These are phyloP conservation scores for Wallemia mellicola DNA, from an alignment of 1,284 basidiomycete species.

Conservation along the genomic window DNA sequence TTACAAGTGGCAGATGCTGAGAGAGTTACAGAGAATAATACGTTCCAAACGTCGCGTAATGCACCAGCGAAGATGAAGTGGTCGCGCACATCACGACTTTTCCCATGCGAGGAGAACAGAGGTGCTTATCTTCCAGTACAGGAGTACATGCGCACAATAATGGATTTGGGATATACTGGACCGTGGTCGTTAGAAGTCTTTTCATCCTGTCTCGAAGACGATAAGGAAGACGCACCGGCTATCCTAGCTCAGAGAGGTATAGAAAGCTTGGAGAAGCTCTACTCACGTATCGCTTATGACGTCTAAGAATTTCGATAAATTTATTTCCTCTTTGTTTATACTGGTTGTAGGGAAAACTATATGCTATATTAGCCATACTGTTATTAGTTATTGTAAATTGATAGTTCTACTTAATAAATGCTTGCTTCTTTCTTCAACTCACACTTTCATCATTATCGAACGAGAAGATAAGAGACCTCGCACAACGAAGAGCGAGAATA, in stretches of 20 bases:
- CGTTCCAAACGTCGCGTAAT: constrained; percentile 3
- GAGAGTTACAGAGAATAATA: neutral
- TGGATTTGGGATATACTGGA: constrained; percentile 3
- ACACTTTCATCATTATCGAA: too few relatives aligned
- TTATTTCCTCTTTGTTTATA: neutral
- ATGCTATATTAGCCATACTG: neutral
- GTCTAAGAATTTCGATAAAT: too few relatives aligned
- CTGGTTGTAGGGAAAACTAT: neutral
- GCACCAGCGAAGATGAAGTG: constrained; percentile 6
- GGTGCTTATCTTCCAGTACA: constrained; percentile 3
- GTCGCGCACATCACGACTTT: constrained; percentile 5
- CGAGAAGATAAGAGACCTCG: too few relatives aligned
- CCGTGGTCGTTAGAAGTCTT: constrained; percentile 4
- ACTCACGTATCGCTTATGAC: neutral
- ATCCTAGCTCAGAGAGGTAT: constrained; percentile 1
- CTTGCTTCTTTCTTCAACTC: neutral
- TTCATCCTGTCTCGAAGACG: constrained; percentile 2
- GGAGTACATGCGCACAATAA: constrained; percentile 2
- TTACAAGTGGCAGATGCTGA: constrained; percentile 6
- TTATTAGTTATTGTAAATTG: neutral
- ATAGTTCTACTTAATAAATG: neutral
- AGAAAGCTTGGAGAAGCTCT: neutral
- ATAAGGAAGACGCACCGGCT: constrained; percentile 1
- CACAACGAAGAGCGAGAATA: neutral
- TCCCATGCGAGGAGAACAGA: constrained; percentile 4